Evolutionary conservation across 83 land plant genomes (phyloP).

Genomic region (Diphasiastrum complanatum): DNA sequence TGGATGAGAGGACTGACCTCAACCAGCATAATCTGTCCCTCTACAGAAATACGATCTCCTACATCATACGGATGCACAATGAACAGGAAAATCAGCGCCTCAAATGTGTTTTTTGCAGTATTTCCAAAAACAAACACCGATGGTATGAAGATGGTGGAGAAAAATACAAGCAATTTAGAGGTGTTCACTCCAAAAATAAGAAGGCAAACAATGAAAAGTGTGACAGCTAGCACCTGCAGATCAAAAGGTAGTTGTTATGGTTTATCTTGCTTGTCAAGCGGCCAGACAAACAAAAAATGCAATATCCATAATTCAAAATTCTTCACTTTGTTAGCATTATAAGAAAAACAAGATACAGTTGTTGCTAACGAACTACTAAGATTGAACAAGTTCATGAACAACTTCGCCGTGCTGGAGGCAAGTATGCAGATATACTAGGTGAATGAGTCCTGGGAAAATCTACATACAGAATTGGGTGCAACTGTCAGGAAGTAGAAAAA

Average conservation of each 20-base stretch:
- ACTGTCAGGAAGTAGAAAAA: background rate
- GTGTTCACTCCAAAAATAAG: constrained; percentile 37
- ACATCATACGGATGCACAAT: constrained; percentile 38
- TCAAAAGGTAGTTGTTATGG: background rate
- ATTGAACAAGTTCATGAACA: too few relatives aligned
- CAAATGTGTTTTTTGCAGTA: constrained; percentile 34
- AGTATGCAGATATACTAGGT: too few relatives aligned
- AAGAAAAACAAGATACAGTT: too few relatives aligned
- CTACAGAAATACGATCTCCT: constrained; percentile 32
- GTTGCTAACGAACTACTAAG: too few relatives aligned
- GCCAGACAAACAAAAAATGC: too few relatives aligned
- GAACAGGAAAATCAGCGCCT: constrained; percentile 32
- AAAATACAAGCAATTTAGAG: constrained; percentile 32
- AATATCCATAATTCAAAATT: too few relatives aligned
- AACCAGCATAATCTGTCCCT: constrained; percentile 26
- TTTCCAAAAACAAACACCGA: constrained; percentile 39
- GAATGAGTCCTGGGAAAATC: too few relatives aligned
- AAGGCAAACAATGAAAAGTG: constrained; percentile 26
- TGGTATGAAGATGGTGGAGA: constrained; percentile 36
- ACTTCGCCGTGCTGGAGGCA: too few relatives aligned
- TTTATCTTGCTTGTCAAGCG: too few relatives aligned
- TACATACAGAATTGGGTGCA: background rate
- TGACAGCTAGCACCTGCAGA: constrained; percentile 27
- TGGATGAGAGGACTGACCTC: constrained; percentile 19
- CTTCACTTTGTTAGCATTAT: too few relatives aligned